Conservation (phyloP, 2,329 filamentous ascomycete genomes). For the Ophiostoma fasciatum region DNA sequence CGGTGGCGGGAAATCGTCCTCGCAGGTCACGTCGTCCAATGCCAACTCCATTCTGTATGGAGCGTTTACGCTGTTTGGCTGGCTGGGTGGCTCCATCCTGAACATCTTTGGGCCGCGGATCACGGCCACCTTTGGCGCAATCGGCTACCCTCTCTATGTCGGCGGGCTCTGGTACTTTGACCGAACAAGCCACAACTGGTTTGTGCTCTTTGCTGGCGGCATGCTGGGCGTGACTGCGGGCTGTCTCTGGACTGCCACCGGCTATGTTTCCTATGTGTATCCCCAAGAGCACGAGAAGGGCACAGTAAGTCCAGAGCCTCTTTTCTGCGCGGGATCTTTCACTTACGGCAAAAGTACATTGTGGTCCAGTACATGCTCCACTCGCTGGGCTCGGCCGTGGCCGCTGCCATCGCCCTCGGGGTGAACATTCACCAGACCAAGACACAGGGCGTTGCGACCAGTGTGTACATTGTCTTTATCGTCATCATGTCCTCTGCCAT, state of each 20-base stretch:
- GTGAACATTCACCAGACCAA: slow-evolving; percentile 3
- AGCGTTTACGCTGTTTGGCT: slow-evolving; percentile 6
- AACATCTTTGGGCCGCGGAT: slow-evolving; percentile 10
- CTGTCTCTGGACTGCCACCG: slow-evolving; percentile 10
- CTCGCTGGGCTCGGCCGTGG: background rate
- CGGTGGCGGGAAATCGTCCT: slow-evolving; percentile 2
- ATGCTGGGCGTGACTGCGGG: slow-evolving; percentile 10
- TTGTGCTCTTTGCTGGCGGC: slow-evolving; percentile 10
- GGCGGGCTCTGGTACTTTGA: slow-evolving; percentile 13
- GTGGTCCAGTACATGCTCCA: background rate
- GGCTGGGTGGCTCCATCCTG: slow-evolving; percentile 8
- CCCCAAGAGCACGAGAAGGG: slow-evolving; percentile 4
- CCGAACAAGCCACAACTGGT: slow-evolving; percentile 8
- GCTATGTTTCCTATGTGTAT: slow-evolving; percentile 1
- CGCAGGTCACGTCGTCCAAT: background rate
- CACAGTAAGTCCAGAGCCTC: background rate
- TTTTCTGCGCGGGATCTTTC: background rate
- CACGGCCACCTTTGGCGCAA: slow-evolving; percentile 9
- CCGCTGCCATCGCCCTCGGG: slow-evolving; percentile 1
- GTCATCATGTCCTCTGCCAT: background rate
- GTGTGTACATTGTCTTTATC: slow-evolving; percentile 3
- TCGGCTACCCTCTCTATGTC: slow-evolving; percentile 13
- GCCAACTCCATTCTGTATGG: slow-evolving; percentile 5
- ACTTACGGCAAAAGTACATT: background rate
- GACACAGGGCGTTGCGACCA: background rate